Evolutionary conservation across 768 basidiomycete species (phyloP).

Genomic region (Lentinula aciculospora): DNA sequence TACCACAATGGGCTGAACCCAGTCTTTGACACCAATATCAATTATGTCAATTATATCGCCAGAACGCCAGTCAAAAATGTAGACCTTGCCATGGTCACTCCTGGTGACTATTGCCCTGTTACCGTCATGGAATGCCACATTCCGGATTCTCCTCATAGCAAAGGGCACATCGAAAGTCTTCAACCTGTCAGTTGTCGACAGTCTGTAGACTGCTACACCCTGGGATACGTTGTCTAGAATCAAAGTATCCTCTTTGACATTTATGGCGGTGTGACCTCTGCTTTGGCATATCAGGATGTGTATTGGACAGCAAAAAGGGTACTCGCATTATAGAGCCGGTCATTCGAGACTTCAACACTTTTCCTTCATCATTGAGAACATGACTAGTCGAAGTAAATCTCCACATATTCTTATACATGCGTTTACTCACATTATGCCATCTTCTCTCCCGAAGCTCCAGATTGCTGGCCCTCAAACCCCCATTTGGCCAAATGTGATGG

Average conservation of each 20-base stretch:
- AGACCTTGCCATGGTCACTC: neutral
- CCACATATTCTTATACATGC: no score
- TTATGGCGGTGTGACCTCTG: neutral
- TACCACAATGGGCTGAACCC: neutral
- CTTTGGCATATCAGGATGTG: no score
- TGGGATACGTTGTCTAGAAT: neutral
- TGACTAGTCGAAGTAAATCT: neutral
- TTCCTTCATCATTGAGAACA: neutral
- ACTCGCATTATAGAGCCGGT: neutral
- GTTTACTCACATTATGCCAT: neutral
- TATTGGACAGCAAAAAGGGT: neutral
- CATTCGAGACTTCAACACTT: neutral
- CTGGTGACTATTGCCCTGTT: neutral
- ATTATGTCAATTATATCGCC: neutral
- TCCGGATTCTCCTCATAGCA: neutral
- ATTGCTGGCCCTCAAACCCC: neutral
- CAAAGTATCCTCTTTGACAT: neutral
- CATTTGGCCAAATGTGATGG: neutral
- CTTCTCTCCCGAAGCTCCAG: slow-evolving; percentile 1
- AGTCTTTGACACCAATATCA: neutral
- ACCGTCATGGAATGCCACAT: neutral
- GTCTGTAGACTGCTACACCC: neutral
- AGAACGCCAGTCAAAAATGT: neutral
- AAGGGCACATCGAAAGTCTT: neutral
- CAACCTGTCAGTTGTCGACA: neutral